These are phyloP conservation scores for Trichosanthes truncata DNA, from an alignment of 306 rosid genomes.

Conservation along the genomic window DNA sequence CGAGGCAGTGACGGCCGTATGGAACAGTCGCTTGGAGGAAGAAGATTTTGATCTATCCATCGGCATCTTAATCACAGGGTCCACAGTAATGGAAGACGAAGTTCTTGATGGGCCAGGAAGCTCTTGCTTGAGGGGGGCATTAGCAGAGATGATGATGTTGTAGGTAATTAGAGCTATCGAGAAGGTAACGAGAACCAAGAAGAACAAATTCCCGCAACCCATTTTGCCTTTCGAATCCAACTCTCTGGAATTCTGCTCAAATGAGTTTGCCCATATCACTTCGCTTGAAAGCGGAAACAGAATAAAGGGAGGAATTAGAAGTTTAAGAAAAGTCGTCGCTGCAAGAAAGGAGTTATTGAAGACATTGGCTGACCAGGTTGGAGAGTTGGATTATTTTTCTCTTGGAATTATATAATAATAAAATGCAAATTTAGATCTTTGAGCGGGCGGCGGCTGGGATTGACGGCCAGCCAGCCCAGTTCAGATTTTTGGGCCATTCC, in stretches of 20 bases:
- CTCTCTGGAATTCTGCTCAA: background rate
- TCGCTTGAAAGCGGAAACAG: background rate
- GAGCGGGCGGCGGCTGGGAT: background rate
- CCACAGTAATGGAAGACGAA: conserved; percentile 28
- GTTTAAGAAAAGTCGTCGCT: conserved; percentile 9
- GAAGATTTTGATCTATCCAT: conserved; percentile 23
- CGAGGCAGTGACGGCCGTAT: conserved; percentile 95
- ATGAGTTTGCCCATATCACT: background rate
- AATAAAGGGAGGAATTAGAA: background rate
- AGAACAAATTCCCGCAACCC: conserved; percentile 93
- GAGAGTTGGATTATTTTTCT: background rate
- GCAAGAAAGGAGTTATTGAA: background rate
- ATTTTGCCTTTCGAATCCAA: conserved; percentile 18
- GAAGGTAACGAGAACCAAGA: conserved; percentile 52
- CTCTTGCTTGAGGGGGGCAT: conserved; percentile 69
- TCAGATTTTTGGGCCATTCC: background rate
- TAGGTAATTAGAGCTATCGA: conserved; percentile 87
- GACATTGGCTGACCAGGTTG: conserved; percentile 1
- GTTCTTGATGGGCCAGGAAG: conserved; percentile 74
- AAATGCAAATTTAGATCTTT: background rate
- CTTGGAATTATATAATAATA: background rate
- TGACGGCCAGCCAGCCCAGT: background rate
- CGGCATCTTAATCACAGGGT: conserved; percentile 94
- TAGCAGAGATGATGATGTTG: conserved; percentile 84
- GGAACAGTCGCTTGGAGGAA: conserved; percentile 51